Conservation (phyloP, 257 asterid genomes). For the Ajuga chamaepitys region DNA sequence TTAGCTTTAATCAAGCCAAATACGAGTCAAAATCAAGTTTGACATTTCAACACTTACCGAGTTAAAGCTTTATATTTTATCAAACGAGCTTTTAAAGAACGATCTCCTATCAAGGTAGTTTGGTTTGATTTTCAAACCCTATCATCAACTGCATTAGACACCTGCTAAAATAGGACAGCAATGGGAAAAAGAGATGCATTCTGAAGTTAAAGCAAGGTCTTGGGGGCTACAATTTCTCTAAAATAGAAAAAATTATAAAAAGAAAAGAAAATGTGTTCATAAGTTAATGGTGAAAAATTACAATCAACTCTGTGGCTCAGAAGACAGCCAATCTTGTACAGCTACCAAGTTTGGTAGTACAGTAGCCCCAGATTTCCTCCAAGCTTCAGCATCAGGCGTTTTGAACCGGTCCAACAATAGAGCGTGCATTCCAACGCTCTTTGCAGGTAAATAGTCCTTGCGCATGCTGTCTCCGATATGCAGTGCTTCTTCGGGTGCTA, state of each 20-base stretch:
- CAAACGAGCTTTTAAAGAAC: no score
- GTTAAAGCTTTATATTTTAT: no score
- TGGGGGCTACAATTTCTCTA: not conserved
- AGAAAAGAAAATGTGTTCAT: not conserved
- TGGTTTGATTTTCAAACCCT: no score
- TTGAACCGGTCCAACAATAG: constrained; percentile 70
- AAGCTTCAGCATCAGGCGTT: constrained; percentile 60
- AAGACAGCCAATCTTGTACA: constrained; percentile 59
- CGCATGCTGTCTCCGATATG: constrained; percentile 94
- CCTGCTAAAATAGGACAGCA: not conserved
- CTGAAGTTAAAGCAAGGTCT: not conserved
- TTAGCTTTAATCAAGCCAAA: no score
- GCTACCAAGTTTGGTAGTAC: constrained; percentile 80
- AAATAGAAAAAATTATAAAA: not conserved
- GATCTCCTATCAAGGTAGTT: no score
- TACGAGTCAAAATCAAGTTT: no score
- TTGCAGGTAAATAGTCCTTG: constrained; percentile 77
- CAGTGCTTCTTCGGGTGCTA: constrained; percentile 69
- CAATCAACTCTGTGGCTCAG: constrained; percentile 22
- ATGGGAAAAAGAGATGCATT: not conserved
- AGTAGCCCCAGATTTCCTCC: constrained; percentile 80
- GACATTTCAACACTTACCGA: no score
- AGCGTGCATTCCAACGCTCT: constrained; percentile 76
- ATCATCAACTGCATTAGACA: not conserved
- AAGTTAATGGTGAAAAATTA: constrained; percentile 13